Base-by-base conservation (phyloP, 2,329 filamentous ascomycete genomes). In the Botrytis byssoidea region DNA sequence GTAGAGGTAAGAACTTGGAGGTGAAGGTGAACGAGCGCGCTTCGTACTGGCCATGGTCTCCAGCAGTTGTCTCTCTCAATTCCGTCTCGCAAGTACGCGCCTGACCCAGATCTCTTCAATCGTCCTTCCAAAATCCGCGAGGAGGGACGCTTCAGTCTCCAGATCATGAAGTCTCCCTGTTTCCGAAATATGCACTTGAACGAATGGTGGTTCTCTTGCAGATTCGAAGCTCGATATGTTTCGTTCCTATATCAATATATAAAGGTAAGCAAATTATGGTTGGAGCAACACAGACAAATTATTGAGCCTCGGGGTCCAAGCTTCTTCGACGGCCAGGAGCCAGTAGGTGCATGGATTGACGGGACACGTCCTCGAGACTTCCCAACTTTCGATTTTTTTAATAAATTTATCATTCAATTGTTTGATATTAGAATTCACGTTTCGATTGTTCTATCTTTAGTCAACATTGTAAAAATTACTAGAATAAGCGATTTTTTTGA, bases 1-100 rank as follows among this genome's bases (percentile, higher is more conserved):
- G 55, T 68, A 68, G 18, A 68, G 35, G 40, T 77, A 76, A 0
- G 76, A 55, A n/a, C 66, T 29, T 22, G 71, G 63, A 32, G 71
- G 66, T 10, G 66, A 73, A 44, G 48, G 63, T 8, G 71, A 72
- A 12, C 63, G 63, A 18, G 55, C 35, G 51, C 72, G 66, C 60
- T 75, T 70, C 32, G 63, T 74, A 57, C 61, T 55, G 20, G 48
- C 29, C 60, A 74, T 60, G 20, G n/a, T 71, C 44, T 18, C 46
- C 35, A 10, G 25, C 18, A 18, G 20, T 20, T 22, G 40, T 69
- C 46, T 40, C 55, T 32, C 42, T 68, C 35, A 32, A 46, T 10
- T 10, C 20, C 8, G 35, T 42, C 16, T 32, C n/a, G 25, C 48
- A 51, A 9, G 2, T 16, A 42, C n/a, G 29, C 48, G 37, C 18